phyloP scores from a whole-genome alignment of 805 yeast genomes.

The Teunomyces panamensis region DNA sequence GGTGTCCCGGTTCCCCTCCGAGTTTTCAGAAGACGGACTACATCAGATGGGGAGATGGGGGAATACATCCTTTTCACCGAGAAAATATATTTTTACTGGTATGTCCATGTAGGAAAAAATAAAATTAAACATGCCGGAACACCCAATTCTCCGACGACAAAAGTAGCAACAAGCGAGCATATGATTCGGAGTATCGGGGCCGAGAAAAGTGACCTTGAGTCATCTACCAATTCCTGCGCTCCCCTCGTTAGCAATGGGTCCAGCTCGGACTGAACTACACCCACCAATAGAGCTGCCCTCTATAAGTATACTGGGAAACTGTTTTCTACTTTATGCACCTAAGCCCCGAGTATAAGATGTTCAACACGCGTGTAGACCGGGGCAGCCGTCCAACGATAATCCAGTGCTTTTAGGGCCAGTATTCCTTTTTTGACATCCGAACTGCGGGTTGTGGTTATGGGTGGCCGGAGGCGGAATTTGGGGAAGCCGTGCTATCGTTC shows the following conservation, averaged over 20 bases:
- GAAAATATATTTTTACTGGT: not conserved
- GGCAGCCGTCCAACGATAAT: not conserved
- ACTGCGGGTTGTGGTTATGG: not conserved
- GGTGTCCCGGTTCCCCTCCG: slow-evolving; percentile 1
- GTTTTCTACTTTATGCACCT: not conserved
- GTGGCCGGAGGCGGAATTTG: not conserved
- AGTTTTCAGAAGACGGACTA: not conserved
- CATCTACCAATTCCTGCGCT: not conserved
- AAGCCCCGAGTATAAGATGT: no score
- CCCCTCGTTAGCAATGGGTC: not conserved
- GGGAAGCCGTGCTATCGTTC: not conserved
- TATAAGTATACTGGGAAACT: not conserved
- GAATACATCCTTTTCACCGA: slow-evolving; percentile 2
- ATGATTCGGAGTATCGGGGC: slow-evolving; percentile 2
- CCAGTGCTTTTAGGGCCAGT: no score
- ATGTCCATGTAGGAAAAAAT: not conserved
- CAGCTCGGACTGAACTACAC: not conserved
- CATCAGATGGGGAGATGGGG: not conserved
- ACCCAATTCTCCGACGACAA: not conserved
- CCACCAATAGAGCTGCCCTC: not conserved
- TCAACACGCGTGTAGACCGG: not conserved
- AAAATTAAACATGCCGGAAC: not conserved
- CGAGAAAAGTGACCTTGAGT: slow-evolving; percentile 1
- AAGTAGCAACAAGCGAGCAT: slow-evolving; percentile 1
- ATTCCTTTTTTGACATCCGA: not conserved